Conservation (phyloP, 352 stramenopile genomes). For the Halophytophthora polymorphica region DNA sequence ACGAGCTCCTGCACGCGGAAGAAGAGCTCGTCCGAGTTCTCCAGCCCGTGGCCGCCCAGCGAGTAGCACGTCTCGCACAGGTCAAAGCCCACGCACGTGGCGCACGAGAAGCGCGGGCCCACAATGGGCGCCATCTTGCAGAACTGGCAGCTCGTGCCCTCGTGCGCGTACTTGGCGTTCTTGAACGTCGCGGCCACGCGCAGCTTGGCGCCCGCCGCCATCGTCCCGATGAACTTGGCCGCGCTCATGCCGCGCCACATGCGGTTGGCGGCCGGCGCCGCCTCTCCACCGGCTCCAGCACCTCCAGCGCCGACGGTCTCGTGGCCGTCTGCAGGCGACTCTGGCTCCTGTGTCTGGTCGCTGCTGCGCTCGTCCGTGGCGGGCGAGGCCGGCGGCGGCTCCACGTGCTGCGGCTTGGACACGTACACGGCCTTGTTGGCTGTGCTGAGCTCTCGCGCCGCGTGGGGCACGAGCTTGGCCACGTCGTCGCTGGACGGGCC, state of each 20-base stretch:
- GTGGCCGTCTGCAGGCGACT: conserved; percentile 18
- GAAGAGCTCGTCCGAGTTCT: conserved; percentile 86
- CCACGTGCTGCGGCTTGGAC: conserved; percentile 51
- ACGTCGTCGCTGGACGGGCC: conserved; percentile 65
- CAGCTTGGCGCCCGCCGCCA: conserved; percentile 65
- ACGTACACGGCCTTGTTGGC: conserved; percentile 70
- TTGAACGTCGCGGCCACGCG: conserved; percentile 64
- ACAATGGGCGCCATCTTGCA: conserved; percentile 79
- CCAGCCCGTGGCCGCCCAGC: conserved; percentile 73
- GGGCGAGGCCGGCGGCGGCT: conserved; percentile 8
- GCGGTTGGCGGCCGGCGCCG: conserved; percentile 24
- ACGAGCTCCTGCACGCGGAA: conserved; percentile 79
- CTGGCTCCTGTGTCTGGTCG: conserved; percentile 33
- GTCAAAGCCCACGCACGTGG: conserved; percentile 79
- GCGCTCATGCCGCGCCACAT: conserved; percentile 60
- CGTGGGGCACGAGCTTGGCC: conserved; percentile 69
- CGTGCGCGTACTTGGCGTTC: conserved; percentile 66
- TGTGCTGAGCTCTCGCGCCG: conserved; percentile 40
- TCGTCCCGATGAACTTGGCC: conserved; percentile 71
- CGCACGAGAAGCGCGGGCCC: conserved; percentile 67
- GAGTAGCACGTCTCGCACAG: conserved; percentile 82
- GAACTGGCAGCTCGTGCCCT: conserved; percentile 77
- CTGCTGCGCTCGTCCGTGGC: conserved; percentile 22
- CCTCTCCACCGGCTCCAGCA: conserved; percentile 5
- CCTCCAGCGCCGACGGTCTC: conserved; percentile 13